Evolutionary conservation across 306 rosid species (phyloP).

Genomic region (Begonia peltatifolia): DNA sequence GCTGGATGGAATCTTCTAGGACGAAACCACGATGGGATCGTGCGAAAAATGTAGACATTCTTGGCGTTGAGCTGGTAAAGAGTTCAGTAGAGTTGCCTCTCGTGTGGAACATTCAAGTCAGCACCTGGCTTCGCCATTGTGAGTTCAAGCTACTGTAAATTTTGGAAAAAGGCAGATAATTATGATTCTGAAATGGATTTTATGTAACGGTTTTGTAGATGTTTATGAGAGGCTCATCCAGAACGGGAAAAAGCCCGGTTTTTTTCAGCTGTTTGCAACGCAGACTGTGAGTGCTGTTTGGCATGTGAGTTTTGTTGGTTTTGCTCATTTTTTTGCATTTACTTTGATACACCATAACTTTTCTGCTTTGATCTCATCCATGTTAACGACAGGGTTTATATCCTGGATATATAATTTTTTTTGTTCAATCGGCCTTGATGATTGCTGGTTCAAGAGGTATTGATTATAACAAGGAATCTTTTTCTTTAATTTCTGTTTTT

Average conservation of each 20-base stretch:
- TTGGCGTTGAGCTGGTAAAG: conserved; percentile 86
- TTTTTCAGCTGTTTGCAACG: conserved; percentile 90
- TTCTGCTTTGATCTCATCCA: background rate
- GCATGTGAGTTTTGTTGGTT: conserved; percentile 62
- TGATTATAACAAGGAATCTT: background rate
- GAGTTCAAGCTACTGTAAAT: conserved; percentile 22
- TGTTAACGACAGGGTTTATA: conserved; percentile 56
- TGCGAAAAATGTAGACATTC: conserved; percentile 77
- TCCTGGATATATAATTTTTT: conserved; percentile 94
- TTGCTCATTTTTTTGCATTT: background rate
- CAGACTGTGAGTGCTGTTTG: conserved; percentile 94
- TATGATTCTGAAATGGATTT: background rate
- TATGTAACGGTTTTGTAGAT: conserved; percentile 31
- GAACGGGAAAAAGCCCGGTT: conserved; percentile 72
- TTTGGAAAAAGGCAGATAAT: too few relatives aligned
- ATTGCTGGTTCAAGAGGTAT: conserved; percentile 96
- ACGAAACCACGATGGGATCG: conserved; percentile 85
- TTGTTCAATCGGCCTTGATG: conserved; percentile 94
- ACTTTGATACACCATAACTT: too few relatives aligned
- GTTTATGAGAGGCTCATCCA: conserved; percentile 85
- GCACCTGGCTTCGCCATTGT: conserved; percentile 99
- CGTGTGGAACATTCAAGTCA: conserved; percentile 97
- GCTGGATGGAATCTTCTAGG: conserved; percentile 82
- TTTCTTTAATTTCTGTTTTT: background rate
- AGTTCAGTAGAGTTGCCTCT: conserved; percentile 77